Base-by-base conservation (phyloP, 2,329 filamentous ascomycete genomes). In the Rhynchosporium graminicola region DNA sequence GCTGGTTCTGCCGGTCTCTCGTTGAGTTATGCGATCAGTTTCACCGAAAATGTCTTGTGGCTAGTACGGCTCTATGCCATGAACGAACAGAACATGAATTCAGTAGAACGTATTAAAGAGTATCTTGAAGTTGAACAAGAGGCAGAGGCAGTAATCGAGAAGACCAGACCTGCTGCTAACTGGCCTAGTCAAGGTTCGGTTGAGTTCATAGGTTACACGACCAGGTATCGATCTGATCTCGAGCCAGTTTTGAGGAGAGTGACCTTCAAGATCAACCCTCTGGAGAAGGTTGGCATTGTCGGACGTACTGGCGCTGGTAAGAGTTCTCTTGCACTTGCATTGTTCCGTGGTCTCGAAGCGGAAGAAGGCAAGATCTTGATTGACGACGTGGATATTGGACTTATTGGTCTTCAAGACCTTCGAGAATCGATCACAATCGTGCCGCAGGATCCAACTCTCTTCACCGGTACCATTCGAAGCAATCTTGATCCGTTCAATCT, bases 31-130 rank as follows among this genome's bases (percentile, higher is more conserved):
- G 95, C 95, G 15, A 91, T 99, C 69, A 94, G 91, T 1, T 99
- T 99, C 72, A 96, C 93, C 0, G 95, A 99, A 76, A 98, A 97
- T 68, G 90, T 99, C 6, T 79, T 99, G 20, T 99, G 95, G 95
- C 87, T 98, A 60, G 93, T 99, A 36, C 88, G 95, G 52, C 82
- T 97, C 13, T 99, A 99, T 75, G 89, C 93, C 0, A 87, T 91
- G 73, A 97, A 98, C 72, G 95, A 99, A 78, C 95, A 99, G 77
- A 98, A 97, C 77, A 98, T 99, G 95, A 99, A 99, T 77, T 94
- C 94, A 2, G 93, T 98, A 55, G 95, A 99, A 78, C 91, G 95
- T 72, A 89, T 99, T 73, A 96, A 97, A 79, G 95, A 99, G 75
- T 99, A 98, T 73, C 84, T 98, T 42, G 92, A 98, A 50, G 90